Evolutionary conservation across 768 basidiomycete genomes (phyloP), one percentile per base, ranked within the genome.

Genomic region (Calocybe indica): DNA sequence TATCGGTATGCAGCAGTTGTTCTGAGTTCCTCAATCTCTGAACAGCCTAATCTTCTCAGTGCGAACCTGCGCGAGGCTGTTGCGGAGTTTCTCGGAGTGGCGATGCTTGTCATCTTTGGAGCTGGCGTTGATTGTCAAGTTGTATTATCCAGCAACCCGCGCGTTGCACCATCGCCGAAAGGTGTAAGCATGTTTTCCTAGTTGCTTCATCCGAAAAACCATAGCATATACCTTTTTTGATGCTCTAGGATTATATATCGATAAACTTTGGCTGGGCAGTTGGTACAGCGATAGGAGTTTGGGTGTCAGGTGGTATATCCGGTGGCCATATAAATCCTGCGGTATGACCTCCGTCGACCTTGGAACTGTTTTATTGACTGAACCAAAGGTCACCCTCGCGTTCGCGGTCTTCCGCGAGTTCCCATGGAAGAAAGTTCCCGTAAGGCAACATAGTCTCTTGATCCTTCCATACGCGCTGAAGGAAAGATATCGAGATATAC

Each of bases 371-470:
- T 41, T 37, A 10, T 30, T 15, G 45, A 30, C 37, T n/a, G 33
- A 15, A 40, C 22, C 45, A 5, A 39, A 84, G 82, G 73, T 90
- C 22, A 92, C 89, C 12, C 63, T 92, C 43, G 73, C 80, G 10
- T 57, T 89, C 39, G 85, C 85, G 4, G 69, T 78, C 2, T 80
- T 81, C 62, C 79, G 88, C 52, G 74, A 73, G 40, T 90, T 92
- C 63, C 86, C 89, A 0, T 85, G 85, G 83, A 74, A 72, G 54
- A 91, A 91, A 60, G 89, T 89, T 0, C 89, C 89, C 0, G 72
- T 56, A 70, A 60, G 51, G 47, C 9, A 14, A 30, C 12, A 10
- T n/a, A 10, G 1, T 13, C 6, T 31, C 15, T 6, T 3, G 6
- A 28, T 45, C 11, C 35, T 37, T 11, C 22, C 30, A 30, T 28